Evolutionary conservation across 2,329 filamentous ascomycete species (phyloP), one percentile per base, ranked within the genome.

Genomic region (Harringtonia aguacate): DNA sequence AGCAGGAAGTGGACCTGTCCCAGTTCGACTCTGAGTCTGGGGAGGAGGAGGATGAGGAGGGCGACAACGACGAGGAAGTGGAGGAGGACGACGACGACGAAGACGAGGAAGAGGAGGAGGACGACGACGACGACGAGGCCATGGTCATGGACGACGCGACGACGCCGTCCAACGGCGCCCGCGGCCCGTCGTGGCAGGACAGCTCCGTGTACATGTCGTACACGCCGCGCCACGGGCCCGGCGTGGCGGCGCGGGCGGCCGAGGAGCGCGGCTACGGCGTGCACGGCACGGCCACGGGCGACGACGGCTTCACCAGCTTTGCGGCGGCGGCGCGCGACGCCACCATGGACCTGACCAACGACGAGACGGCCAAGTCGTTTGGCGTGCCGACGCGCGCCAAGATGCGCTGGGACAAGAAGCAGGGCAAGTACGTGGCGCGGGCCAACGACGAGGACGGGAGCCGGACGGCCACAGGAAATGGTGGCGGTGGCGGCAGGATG

Each of bases 361-460:
- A 98, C 63, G 92, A 97, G 53, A 77, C 76, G 12, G 77, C 78
- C 54, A 85, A 86, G 58, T 74, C 77, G 2, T 94, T 95, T 60
- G 88, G 79, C 49, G 79, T 86, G 55, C 79, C 87, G 3, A 76
- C 81, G 38, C 83, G 81, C 54, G 66, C 80, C 39, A 77, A 80
- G 52, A 82, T 95, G 80, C 83, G 92, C 52, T 98, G 92, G 92
- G 92, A 98, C 68, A 90, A 94, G 69, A 94, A 95, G 64, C 78
- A 80, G 57, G 94, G 86, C 66, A 97, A 95, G 66, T 98, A 97
- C 66, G 90, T 98, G 30, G 73, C 86, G 13, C 79, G 86, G 30
- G 80, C 80, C 54, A 97, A 98, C 70, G 92, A 98, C 65, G 86
- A 94, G 54, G 94, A 98, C 65, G 92, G 92, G 33, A 94, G 70